Conservation (phyloP, 805 yeast genomes). For the Starmerella sp. region DNA sequence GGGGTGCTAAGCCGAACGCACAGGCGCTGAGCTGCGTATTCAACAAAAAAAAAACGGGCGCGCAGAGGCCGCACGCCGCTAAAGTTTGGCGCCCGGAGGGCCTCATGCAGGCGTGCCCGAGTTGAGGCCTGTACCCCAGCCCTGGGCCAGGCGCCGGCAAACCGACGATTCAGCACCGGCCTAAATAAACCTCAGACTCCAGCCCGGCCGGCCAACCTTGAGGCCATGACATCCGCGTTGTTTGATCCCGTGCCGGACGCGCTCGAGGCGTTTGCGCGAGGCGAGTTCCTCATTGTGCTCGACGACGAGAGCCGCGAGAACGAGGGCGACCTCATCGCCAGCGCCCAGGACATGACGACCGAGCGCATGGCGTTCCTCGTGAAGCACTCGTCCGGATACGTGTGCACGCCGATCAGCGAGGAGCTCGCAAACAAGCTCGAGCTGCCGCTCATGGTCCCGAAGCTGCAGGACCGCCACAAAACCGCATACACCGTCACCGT, state of each 20-base stretch:
- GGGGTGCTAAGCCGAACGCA: no score
- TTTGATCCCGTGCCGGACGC: constrained; percentile 60
- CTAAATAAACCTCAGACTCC: constrained; percentile 36
- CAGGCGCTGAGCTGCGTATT: no score
- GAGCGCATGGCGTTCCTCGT: constrained; percentile 91
- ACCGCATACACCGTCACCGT: constrained; percentile 94
- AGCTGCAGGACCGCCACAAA: constrained; percentile 72
- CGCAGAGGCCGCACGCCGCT: no score
- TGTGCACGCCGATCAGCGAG: constrained; percentile 78
- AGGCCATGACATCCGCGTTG: constrained; percentile 1
- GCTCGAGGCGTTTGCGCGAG: constrained; percentile 56
- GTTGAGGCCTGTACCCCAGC: constrained; percentile 3
- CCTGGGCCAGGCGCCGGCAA: neutral
- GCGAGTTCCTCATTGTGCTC: constrained; percentile 87
- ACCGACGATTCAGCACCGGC: neutral
- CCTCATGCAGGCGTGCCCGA: neutral
- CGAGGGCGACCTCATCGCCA: constrained; percentile 91
- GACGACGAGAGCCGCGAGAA: constrained; percentile 94
- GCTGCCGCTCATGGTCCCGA: constrained; percentile 63
- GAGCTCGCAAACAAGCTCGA: constrained; percentile 69
- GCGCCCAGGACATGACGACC: constrained; percentile 72
- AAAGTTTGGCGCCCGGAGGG: no score
- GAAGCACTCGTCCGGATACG: constrained; percentile 63
- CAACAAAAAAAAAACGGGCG: no score
- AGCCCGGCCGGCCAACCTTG: constrained; percentile 26